phyloP scores from a whole-genome alignment of 1,139 yeast species.

The Yamadazyma triangularis region DNA sequence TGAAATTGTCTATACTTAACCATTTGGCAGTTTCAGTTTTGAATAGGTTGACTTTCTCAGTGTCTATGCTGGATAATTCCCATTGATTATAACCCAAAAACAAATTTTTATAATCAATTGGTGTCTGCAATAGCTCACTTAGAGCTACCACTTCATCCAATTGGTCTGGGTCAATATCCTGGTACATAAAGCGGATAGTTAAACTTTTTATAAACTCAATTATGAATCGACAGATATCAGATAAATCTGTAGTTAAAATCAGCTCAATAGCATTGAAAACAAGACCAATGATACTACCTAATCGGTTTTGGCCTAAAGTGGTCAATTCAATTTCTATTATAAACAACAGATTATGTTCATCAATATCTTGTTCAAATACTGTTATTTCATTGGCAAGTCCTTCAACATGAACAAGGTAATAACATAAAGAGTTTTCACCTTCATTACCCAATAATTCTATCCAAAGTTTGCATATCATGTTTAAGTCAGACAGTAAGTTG shows the following conservation, averaged over 20 bases:
- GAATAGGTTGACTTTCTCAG: constrained; percentile 3
- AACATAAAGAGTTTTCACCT: constrained; percentile 38
- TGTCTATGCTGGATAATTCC: background rate
- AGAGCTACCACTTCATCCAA: constrained; percentile 6
- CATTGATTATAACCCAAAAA: constrained; percentile 8
- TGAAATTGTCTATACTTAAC: constrained; percentile 8
- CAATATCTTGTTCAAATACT: constrained; percentile 37
- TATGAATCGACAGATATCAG: constrained; percentile 22
- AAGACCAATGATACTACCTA: constrained; percentile 5
- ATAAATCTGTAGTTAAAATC: background rate
- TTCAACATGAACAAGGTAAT: constrained; percentile 17
- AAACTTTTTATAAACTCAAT: constrained; percentile 7
- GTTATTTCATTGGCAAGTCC: constrained; percentile 27
- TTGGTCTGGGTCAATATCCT: constrained; percentile 2
- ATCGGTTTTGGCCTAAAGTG: constrained; percentile 25
- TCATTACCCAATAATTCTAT: constrained; percentile 62
- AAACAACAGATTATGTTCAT: constrained; percentile 27
- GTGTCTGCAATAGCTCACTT: constrained; percentile 2
- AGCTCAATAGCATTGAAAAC: constrained; percentile 18
- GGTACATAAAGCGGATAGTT: constrained; percentile 7
- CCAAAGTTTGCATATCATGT: constrained; percentile 42
- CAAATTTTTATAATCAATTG: constrained; percentile 6
- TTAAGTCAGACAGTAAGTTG: constrained; percentile 8
- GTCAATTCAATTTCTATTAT: constrained; percentile 47
- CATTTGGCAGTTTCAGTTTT: constrained; percentile 6